Percentiles rank a stretch among this genome's conserved stretches.
phyloP scores from a whole-genome alignment of 2,329 filamentous ascomycete genomes.

The Decorospora gaudefroyi region DNA sequence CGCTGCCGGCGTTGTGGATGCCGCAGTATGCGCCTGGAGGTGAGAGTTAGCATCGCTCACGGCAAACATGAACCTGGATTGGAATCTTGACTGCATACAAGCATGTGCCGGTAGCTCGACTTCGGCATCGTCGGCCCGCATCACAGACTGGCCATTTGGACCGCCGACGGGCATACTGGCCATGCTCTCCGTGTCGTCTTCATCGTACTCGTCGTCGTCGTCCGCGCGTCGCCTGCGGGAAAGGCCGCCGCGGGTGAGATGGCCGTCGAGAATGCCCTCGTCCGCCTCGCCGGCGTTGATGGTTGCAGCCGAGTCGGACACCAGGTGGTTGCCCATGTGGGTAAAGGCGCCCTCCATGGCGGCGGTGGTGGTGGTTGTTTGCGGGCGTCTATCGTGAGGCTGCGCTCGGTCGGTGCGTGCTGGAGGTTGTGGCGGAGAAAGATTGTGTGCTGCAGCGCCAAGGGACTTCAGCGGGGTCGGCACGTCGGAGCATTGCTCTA shows the following conservation, averaged over 20 bases:
- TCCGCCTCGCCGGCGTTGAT: constrained; percentile 90
- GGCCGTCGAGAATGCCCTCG: constrained; percentile 77
- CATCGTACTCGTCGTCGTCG: constrained; percentile 87
- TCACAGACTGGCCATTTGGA: constrained; percentile 62
- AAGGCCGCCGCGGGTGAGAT: constrained; percentile 62
- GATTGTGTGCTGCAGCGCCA: constrained; percentile 14
- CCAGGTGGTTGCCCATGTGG: constrained; percentile 82
- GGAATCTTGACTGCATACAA: constrained; percentile 56
- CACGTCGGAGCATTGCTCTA: constrained; percentile 11
- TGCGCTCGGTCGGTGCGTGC: constrained; percentile 28
- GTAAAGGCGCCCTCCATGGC: constrained; percentile 86
- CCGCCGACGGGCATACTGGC: constrained; percentile 81
- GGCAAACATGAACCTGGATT: background rate
- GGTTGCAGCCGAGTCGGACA: constrained; percentile 80
- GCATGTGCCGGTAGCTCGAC: constrained; percentile 86
- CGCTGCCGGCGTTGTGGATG: constrained; percentile 91
- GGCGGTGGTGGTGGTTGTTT: constrained; percentile 15
- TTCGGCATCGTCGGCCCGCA: constrained; percentile 66
- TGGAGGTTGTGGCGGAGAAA: constrained; percentile 26
- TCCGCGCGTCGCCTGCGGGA: constrained; percentile 67
- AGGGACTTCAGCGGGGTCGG: constrained; percentile 14
- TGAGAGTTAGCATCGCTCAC: background rate
- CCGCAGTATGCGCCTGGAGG: constrained; percentile 79
- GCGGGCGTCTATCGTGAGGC: constrained; percentile 8
- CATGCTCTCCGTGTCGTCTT: constrained; percentile 72